Percentiles rank a stretch among this genome's conserved stretches.
Evolutionary conservation across 2,329 filamentous ascomycete genomes (phyloP).

Genomic region (Apiospora pterosperma): DNA sequence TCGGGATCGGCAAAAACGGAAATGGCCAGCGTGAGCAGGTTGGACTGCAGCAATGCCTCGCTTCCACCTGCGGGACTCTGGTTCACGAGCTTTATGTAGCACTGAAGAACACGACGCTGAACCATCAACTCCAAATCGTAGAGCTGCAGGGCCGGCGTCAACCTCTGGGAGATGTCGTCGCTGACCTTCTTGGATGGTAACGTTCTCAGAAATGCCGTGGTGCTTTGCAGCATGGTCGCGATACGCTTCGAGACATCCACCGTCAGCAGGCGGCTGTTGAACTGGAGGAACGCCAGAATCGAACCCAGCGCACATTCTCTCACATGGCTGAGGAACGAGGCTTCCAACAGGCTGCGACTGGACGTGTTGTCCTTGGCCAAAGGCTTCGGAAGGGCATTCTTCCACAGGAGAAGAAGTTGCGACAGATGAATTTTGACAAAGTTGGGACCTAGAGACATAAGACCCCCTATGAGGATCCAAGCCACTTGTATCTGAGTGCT

Average conservation of each 20-base stretch:
- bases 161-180: conserved; percentile 79
- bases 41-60: conserved; percentile 86
- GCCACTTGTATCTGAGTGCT: conserved; percentile 96
- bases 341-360: conserved; percentile 79
- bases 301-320: conserved; percentile 91
- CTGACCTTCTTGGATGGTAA: conserved; percentile 79
- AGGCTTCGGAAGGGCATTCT: conserved; percentile 92
- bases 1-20: conserved; percentile 92
- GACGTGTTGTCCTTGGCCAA: conserved; percentile 88
- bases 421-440: conserved; percentile 98
- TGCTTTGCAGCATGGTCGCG: conserved; percentile 92
- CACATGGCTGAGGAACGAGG: conserved; percentile 91
- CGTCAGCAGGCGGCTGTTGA: conserved; percentile 87
- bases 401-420: conserved; percentile 91
- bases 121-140: conserved; percentile 93
- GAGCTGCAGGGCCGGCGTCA: conserved; percentile 82
- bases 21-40: conserved; percentile 83
- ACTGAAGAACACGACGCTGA: conserved; percentile 86
- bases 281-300: conserved; percentile 87
- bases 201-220: conserved; percentile 81
- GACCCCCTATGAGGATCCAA: conserved; percentile 92
- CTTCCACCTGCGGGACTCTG: conserved; percentile 80
- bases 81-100: conserved; percentile 87
- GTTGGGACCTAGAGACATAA: conserved; percentile 95
- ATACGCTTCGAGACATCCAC: conserved; percentile 92